Conservation (phyloP, 2,329 filamentous ascomycete species). For the Fusarium sp. region DNA sequence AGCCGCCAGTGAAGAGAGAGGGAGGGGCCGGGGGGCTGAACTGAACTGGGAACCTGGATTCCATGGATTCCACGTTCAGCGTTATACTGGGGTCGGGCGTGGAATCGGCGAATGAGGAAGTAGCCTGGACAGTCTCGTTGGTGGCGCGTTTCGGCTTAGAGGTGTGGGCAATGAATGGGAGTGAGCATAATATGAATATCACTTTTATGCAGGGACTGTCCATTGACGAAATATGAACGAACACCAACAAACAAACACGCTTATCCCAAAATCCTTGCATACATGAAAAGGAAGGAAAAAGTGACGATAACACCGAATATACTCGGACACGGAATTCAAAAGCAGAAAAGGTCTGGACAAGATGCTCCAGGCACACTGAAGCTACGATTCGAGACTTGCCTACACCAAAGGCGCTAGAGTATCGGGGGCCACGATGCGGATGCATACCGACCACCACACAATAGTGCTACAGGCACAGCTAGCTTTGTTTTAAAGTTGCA, state of each 20-base stretch:
- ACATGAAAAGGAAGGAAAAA: not conserved
- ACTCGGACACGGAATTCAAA: not conserved
- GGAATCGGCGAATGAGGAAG: slow-evolving; percentile 22
- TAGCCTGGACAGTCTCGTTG: slow-evolving; percentile 18
- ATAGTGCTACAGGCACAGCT: slow-evolving; percentile 2
- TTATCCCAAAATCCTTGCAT: not conserved
- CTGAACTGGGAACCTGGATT: slow-evolving; percentile 25
- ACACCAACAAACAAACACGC: not conserved
- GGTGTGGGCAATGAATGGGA: slow-evolving; percentile 4
- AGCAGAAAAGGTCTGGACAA: not conserved
- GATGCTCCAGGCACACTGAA: slow-evolving; percentile 10
- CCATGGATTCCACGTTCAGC: slow-evolving; percentile 13
- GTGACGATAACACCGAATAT: not conserved
- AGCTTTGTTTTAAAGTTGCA: slow-evolving; percentile 18
- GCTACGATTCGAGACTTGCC: slow-evolving; percentile 16
- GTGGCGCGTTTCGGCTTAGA: slow-evolving; percentile 34
- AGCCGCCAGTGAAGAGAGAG: slow-evolving; percentile 4
- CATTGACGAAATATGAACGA: not conserved
- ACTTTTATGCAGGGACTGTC: slow-evolving; percentile 28
- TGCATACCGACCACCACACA: slow-evolving; percentile 12
- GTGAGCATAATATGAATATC: slow-evolving; percentile 14
- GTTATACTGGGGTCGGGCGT: slow-evolving; percentile 21
- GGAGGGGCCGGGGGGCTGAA: slow-evolving; percentile 3
- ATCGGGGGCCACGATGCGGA: slow-evolving; percentile 27
- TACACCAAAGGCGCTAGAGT: slow-evolving; percentile 6